phyloP scores from a whole-genome alignment of 306 rosid genomes.

The Dalbergia cochinchinensis region DNA sequence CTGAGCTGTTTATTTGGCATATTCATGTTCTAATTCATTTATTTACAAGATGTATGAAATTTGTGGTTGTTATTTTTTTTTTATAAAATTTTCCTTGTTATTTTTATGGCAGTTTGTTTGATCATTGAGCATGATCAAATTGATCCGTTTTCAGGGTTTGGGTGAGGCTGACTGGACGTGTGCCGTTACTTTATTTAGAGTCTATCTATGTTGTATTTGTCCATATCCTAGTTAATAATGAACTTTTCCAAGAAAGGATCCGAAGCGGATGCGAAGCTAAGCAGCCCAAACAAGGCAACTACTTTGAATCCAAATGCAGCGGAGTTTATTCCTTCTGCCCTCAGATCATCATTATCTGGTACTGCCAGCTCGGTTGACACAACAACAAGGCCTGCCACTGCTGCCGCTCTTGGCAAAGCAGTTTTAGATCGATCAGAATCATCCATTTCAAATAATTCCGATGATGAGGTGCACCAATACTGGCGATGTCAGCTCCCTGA shows the following conservation, averaged over 20 bases:
- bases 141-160: slow-evolving; percentile 68
- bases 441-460: slow-evolving; percentile 72
- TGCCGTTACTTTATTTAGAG: slow-evolving; percentile 18
- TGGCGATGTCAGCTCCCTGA: slow-evolving; percentile 91
- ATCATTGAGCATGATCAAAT: slow-evolving; percentile 20
- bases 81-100: background rate
- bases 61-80: background rate
- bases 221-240: slow-evolving; percentile 63
- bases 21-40: slow-evolving; percentile 4
- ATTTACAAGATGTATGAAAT: background rate
- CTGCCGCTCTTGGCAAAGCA: slow-evolving; percentile 71
- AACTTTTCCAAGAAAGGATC: slow-evolving; percentile 72
- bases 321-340: slow-evolving; percentile 74
- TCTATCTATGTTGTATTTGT: slow-evolving; percentile 25
- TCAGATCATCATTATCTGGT: slow-evolving; percentile 69
- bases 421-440: slow-evolving; percentile 80
- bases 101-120: slow-evolving; percentile 31
- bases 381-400: slow-evolving; percentile 47
- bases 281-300: slow-evolving; percentile 61
- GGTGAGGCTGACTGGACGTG: slow-evolving; percentile 60
- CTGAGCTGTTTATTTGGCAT: slow-evolving; percentile 13
- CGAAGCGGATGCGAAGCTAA: slow-evolving; percentile 57
- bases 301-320: slow-evolving; percentile 87
- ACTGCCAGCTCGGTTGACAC: slow-evolving; percentile 60
- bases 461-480: slow-evolving; percentile 78